Evolutionary conservation across 108 stramenopile genomes (phyloP).

Genomic region (Licmophora abbreviata): DNA sequence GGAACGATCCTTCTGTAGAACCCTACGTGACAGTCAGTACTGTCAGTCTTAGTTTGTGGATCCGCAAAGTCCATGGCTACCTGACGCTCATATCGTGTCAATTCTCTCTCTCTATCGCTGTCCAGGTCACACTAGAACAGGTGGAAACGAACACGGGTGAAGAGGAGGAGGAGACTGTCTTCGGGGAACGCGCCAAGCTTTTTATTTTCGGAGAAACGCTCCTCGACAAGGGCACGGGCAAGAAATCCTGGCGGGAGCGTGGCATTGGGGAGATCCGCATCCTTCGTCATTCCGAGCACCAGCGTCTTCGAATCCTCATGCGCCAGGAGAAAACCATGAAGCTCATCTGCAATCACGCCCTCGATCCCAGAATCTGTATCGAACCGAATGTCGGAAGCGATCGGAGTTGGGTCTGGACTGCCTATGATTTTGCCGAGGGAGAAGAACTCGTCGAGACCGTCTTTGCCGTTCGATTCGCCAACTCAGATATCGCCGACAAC

Average conservation of each 20-base stretch:
- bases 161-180: conserved; percentile 92
- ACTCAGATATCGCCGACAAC: conserved; percentile 84
- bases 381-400: conserved; percentile 94
- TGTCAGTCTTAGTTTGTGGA: background rate
- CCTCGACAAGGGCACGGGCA: conserved; percentile 95
- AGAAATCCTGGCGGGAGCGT: conserved; percentile 95
- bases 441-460: conserved; percentile 87
- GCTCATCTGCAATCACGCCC: conserved; percentile 94
- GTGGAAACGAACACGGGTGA: conserved; percentile 96
- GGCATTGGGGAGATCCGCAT: conserved; percentile 96
- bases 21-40: background rate
- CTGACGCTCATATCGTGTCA: background rate
- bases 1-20: conserved; percentile 1
- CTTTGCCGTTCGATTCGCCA: conserved; percentile 93
- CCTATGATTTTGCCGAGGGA: conserved; percentile 95
- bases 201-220: conserved; percentile 96
- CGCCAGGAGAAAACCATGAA: conserved; percentile 99
- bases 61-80: background rate
- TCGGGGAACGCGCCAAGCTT: conserved; percentile 83
- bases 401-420: conserved; percentile 97
- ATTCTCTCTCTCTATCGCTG: background rate
- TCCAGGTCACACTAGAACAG: conserved; percentile 93
- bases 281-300: conserved; percentile 89
- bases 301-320: conserved; percentile 91
- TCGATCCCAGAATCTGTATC: conserved; percentile 93